Percentiles rank a stretch among this genome's conserved stretches.
phyloP scores from a whole-genome alignment of 2,329 filamentous ascomycete genomes.

The Pyricularia grisea region DNA sequence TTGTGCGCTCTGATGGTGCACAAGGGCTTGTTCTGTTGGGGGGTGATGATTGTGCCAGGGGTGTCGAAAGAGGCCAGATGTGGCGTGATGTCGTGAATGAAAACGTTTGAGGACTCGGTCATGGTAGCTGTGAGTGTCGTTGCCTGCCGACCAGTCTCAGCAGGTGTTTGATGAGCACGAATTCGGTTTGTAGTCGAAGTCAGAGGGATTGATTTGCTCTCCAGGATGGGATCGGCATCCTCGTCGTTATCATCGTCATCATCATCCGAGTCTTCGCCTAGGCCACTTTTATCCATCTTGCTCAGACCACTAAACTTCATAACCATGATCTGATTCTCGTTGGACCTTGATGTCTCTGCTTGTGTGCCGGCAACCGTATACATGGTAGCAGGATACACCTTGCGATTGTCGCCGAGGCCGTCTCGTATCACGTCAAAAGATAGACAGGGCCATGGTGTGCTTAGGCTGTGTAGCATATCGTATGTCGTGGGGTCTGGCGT shows the following conservation, averaged over 20 bases:
- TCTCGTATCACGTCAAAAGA: conserved; percentile 92
- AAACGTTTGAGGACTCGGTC: conserved; percentile 80
- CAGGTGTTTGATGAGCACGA: conserved; percentile 71
- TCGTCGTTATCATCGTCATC: conserved; percentile 69
- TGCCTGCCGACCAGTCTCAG: conserved; percentile 61
- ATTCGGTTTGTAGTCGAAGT: conserved; percentile 89
- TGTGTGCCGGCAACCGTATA: conserved; percentile 94
- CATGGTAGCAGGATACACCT: conserved; percentile 88
- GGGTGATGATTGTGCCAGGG: conserved; percentile 70
- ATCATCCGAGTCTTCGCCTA: conserved; percentile 58
- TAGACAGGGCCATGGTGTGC: conserved; percentile 91
- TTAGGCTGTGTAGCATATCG: conserved; percentile 92
- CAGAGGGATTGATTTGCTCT: conserved; percentile 82
- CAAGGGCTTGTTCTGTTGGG: conserved; percentile 80
- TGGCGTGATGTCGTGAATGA: conserved; percentile 90
- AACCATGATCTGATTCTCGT: conserved; percentile 89
- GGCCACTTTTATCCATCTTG: conserved; percentile 65
- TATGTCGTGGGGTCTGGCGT: conserved; percentile 91
- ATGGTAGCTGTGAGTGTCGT: conserved; percentile 84
- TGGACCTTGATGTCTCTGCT: conserved; percentile 63
- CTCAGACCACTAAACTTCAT: conserved; percentile 93
- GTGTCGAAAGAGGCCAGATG: conserved; percentile 85
- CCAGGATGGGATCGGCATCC: conserved; percentile 77
- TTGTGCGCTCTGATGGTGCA: conserved; percentile 86
- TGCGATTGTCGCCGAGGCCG: conserved; percentile 77